Conservation (phyloP, 192 early-diverging fungal genomes). For the Coemansia sp. region DNA sequence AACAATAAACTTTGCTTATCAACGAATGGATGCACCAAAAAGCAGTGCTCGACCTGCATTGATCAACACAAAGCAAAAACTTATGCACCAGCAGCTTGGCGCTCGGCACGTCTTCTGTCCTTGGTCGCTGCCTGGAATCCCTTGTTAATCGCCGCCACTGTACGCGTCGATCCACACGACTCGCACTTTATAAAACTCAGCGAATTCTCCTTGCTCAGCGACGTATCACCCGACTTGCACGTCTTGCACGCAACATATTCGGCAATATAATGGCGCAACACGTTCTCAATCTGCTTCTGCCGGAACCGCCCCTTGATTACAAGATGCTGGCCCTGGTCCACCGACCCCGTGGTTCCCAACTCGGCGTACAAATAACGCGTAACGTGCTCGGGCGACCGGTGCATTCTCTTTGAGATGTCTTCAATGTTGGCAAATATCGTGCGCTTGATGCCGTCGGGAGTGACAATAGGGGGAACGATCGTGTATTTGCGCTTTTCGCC, state of each 20-base stretch:
- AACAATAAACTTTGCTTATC: neutral
- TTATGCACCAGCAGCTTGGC: conserved; percentile 9
- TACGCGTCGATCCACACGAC: conserved; percentile 89
- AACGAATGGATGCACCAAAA: neutral
- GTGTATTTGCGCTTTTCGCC: conserved; percentile 94
- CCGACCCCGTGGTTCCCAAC: conserved; percentile 96
- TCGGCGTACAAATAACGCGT: conserved; percentile 98
- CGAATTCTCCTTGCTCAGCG: conserved; percentile 93
- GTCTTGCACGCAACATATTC: conserved; percentile 99
- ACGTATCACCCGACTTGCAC: conserved; percentile 93
- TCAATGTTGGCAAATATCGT: conserved; percentile 93
- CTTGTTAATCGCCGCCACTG: conserved; percentile 95
- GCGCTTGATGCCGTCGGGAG: conserved; percentile 93
- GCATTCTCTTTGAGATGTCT: conserved; percentile 94
- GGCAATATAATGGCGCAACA: conserved; percentile 95
- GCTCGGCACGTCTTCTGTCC: conserved; percentile 44
- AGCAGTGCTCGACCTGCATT: neutral
- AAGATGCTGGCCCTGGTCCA: conserved; percentile 86
- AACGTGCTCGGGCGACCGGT: conserved; percentile 92
- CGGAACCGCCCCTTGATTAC: conserved; percentile 98
- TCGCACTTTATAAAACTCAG: conserved; percentile 97
- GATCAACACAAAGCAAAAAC: neutral
- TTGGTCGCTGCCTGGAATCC: conserved; percentile 89
- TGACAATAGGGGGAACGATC: conserved; percentile 88
- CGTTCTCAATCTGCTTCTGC: conserved; percentile 98